Base-by-base conservation (phyloP, 1,284 basidiomycete genomes). In the Cryptococcus sp. region DNA sequence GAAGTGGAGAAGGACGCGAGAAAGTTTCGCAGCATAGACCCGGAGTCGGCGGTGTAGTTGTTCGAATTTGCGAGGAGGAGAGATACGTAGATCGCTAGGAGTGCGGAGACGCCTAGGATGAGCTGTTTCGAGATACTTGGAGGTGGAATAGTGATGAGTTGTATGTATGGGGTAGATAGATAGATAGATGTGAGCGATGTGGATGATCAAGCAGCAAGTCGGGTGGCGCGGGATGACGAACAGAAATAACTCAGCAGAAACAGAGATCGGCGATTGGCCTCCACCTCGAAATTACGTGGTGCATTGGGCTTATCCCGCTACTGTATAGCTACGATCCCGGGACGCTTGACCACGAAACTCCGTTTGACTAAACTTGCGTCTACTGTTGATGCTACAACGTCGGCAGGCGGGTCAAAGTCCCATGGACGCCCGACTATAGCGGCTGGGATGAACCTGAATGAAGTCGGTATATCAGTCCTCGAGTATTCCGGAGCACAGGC, bases 361-460 rank as follows among this genome's bases (percentile, higher is more conserved):
- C 46, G 46, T 13, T 35, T 35, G 8, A 13, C 7, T 35, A 2
- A 5, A 35, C 30, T 35, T 13, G 8, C 13, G 13, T 35, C 30
- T 13, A 10, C 13, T 8, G 30, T 35, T 8, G 13, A 10, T 8
- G 30, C 30, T 2, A 13, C 7, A 13, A 35, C 30, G 11, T 11
- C 16, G 20, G 22, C 8, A 19, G 46, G 46, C n/a, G 46, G 11
- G 27, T 58, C 62, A 50, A 66, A 64, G 41, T 66, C 62, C 65
- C 65, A 66, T 16, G 65, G 60, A 25, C 65, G 50, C 20, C 62
- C 62, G 13, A 64, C 60, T 20, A 66, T 47, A 5, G 65, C 65
- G 17, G 62, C 65, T 19, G 65, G 65, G 17, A 66, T 59, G 48
- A 66, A 66, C 62, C 62, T 66, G 4, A 8, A 13, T 35, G 8